These are phyloP conservation scores for Cladorrhinum samala DNA, from an alignment of 495 filamentous ascomycete species.

Conservation along the genomic window DNA sequence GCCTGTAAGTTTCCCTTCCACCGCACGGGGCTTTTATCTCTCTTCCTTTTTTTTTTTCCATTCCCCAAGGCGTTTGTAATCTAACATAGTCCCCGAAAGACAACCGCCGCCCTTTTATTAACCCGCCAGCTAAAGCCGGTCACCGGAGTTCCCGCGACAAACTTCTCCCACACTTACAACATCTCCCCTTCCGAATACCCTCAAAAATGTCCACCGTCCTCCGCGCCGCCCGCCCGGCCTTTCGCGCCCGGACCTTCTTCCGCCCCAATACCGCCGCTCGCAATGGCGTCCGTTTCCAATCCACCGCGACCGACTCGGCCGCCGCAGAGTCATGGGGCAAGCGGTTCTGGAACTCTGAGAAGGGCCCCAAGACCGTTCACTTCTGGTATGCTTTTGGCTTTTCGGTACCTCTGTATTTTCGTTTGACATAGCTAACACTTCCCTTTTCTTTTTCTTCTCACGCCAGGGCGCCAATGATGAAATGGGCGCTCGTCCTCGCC, in stretches of 20 bases:
- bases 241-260: constrained; percentile 44
- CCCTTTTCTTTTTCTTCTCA: no score
- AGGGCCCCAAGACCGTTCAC: constrained; percentile 93
- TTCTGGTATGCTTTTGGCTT: constrained; percentile 60
- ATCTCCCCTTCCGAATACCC: constrained; percentile 5
- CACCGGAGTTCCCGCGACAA: constrained; percentile 2
- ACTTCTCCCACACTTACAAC: constrained; percentile 9
- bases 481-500: constrained; percentile 90
- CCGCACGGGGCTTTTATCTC: no score
- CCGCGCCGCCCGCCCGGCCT: constrained; percentile 46
- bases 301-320: constrained; percentile 46
- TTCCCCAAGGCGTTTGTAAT: not conserved
- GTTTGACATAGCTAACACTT: no score
- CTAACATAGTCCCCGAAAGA: not conserved
- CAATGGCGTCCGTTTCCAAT: constrained; percentile 59
- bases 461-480: constrained; percentile 91
- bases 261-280: constrained; percentile 44
- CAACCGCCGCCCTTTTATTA: not conserved
- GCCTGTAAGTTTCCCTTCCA: no score
- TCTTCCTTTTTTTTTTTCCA: not conserved
- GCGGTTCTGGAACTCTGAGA: constrained; percentile 77
- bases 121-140: not conserved
- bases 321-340: constrained; percentile 54
- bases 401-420: no score
- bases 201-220: constrained; percentile 35